Evolutionary conservation across 768 basidiomycete genomes (phyloP).

Genomic region (Mycena rosella): DNA sequence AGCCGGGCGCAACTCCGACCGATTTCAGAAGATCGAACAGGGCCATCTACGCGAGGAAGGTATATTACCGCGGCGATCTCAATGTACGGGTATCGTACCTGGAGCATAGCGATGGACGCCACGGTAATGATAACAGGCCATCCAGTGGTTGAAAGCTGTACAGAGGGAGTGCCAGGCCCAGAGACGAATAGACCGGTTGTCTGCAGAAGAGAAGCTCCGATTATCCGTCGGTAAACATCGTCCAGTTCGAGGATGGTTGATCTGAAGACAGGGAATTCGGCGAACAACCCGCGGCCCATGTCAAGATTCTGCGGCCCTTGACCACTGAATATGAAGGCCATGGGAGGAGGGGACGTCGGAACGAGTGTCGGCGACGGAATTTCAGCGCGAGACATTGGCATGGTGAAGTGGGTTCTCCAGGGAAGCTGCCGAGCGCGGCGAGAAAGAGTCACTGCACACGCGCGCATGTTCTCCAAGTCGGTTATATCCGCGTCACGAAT

Average conservation of each 20-base stretch:
- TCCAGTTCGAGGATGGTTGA: constrained; percentile 45
- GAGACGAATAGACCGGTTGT: constrained; percentile 45
- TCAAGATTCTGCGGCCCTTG: constrained; percentile 52
- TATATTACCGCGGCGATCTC: too few species aligned
- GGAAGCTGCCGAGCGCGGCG: constrained; percentile 39
- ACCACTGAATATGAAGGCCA: constrained; percentile 52
- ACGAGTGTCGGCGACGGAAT: constrained; percentile 35
- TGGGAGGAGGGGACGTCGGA: constrained; percentile 32
- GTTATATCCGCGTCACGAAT: constrained; percentile 7
- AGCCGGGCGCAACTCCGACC: constrained; percentile 43
- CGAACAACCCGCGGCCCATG: constrained; percentile 49
- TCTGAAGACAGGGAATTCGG: constrained; percentile 44
- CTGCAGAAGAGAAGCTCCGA: constrained; percentile 43
- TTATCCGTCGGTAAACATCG: constrained; percentile 37
- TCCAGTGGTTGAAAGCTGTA: not conserved
- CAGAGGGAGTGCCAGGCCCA: constrained; percentile 1
- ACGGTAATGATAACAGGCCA: constrained; percentile 41
- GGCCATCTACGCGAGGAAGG: too few species aligned
- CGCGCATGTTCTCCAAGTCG: not conserved
- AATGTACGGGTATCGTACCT: too few species aligned
- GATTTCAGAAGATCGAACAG: constrained; percentile 45
- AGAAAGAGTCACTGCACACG: constrained; percentile 30
- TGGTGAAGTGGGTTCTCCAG: constrained; percentile 34
- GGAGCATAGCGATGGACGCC: constrained; percentile 47
- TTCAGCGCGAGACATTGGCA: constrained; percentile 26